phyloP scores from a whole-genome alignment of 768 basidiomycete genomes.

The Pisolithus tinctorius region DNA sequence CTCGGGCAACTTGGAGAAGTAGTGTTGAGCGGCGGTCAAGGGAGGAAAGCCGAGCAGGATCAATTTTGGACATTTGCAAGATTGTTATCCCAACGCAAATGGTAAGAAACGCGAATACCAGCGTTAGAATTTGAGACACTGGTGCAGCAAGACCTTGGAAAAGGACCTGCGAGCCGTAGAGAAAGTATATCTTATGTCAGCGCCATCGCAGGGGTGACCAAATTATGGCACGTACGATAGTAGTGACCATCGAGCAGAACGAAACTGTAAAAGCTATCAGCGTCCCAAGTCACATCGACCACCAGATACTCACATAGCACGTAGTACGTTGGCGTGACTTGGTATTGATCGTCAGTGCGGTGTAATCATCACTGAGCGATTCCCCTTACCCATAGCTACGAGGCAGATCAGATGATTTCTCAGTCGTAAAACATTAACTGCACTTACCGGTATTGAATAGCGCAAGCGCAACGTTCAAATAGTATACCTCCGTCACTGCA shows the following conservation, averaged over 20 bases:
- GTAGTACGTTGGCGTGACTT: slow-evolving; percentile 85
- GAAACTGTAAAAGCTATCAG: slow-evolving; percentile 45
- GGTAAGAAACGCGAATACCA: slow-evolving; percentile 87
- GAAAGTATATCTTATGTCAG: not conserved
- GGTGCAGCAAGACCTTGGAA: slow-evolving; percentile 85
- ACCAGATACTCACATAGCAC: slow-evolving; percentile 55
- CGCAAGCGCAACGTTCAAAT: slow-evolving; percentile 92
- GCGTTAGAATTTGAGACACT: slow-evolving; percentile 74
- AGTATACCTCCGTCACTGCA: slow-evolving; percentile 85
- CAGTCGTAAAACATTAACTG: not conserved
- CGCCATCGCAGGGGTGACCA: not conserved
- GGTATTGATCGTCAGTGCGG: slow-evolving; percentile 11
- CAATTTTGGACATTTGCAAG: slow-evolving; percentile 93
- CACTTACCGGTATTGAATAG: slow-evolving; percentile 82
- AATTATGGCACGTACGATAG: slow-evolving; percentile 48
- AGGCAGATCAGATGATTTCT: slow-evolving; percentile 1
- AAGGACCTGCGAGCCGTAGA: slow-evolving; percentile 48
- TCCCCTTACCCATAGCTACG: slow-evolving; percentile 57
- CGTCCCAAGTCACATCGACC: not conserved
- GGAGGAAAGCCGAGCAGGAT: slow-evolving; percentile 68
- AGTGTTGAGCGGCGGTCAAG: slow-evolving; percentile 90
- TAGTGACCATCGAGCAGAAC: slow-evolving; percentile 79
- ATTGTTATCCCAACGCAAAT: slow-evolving; percentile 92
- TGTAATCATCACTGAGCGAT: slow-evolving; percentile 1
- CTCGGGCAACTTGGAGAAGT: slow-evolving; percentile 78